phyloP scores from a whole-genome alignment of 305 asterid genomes.

The Solanum chacoense region DNA sequence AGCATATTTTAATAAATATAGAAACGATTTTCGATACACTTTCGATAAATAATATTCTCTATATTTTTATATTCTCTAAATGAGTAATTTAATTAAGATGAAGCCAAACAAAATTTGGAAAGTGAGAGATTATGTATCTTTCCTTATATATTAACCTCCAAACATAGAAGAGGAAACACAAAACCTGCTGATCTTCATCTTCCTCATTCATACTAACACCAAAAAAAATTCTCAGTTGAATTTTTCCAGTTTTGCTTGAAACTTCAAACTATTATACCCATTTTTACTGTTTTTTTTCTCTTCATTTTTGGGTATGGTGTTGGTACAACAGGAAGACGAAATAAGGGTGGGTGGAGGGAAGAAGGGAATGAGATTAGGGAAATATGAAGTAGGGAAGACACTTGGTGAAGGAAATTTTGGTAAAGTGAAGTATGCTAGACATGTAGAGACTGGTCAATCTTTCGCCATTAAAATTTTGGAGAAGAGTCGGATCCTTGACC shows the following conservation, averaged over 20 bases:
- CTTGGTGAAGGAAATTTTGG: constrained; percentile 97
- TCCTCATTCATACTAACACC: background rate
- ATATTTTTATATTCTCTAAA: too few species aligned
- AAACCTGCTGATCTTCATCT: background rate
- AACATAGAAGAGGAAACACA: background rate
- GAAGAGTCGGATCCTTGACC: constrained; percentile 55
- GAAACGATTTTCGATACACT: background rate
- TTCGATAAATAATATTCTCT: background rate
- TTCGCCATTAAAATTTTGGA: constrained; percentile 79
- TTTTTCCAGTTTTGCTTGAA: background rate
- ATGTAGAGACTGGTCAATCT: constrained; percentile 44
- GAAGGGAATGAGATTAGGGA: constrained; percentile 52
- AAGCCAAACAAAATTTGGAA: background rate
- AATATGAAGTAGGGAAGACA: constrained; percentile 75
- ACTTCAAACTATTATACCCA: background rate
- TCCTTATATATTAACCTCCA: background rate
- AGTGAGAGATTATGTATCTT: background rate
- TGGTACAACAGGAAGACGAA: background rate
- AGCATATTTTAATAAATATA: accelerated
- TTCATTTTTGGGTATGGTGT: background rate
- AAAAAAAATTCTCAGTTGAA: background rate
- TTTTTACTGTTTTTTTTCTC: background rate
- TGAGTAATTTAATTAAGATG: background rate
- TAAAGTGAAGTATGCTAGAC: constrained; percentile 65
- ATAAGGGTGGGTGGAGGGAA: background rate